Evolutionary conservation across 805 yeast species (phyloP).

Genomic region (Alloascoidea africana): DNA sequence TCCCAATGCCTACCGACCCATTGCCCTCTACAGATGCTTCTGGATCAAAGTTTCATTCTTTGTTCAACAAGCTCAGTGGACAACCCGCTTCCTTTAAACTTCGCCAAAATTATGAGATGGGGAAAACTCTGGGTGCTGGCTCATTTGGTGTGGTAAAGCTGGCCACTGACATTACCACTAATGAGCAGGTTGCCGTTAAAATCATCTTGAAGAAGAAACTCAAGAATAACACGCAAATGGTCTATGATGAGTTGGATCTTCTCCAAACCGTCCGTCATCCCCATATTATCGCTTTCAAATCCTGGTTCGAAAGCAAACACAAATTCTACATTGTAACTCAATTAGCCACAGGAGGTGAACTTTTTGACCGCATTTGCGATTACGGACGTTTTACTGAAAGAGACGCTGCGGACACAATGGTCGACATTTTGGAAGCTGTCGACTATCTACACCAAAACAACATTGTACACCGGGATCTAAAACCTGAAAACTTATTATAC

Average conservation of each 20-base stretch:
- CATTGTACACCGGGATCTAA: slow-evolving; percentile 87
- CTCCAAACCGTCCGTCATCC: slow-evolving; percentile 61
- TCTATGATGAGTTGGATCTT: slow-evolving; percentile 63
- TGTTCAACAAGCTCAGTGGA: slow-evolving; percentile 43
- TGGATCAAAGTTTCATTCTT: not conserved
- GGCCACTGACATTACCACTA: slow-evolving; percentile 37
- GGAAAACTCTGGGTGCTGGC: slow-evolving; percentile 86
- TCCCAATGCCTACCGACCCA: no score
- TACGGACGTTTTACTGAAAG: slow-evolving; percentile 78
- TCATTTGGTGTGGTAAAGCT: slow-evolving; percentile 84
- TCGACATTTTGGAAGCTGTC: slow-evolving; percentile 66
- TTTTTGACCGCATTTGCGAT: slow-evolving; percentile 73
- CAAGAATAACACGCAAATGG: slow-evolving; percentile 61
- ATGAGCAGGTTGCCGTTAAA: slow-evolving; percentile 78
- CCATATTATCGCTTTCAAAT: slow-evolving; percentile 77
- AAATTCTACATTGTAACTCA: slow-evolving; percentile 91
- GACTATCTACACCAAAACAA: slow-evolving; percentile 59
- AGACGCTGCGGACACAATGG: slow-evolving; percentile 67
- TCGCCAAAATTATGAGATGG: slow-evolving; percentile 60
- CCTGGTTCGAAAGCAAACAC: slow-evolving; percentile 88
- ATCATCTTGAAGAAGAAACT: slow-evolving; percentile 77
- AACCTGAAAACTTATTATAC: slow-evolving; percentile 86
- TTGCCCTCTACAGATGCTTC: no score
- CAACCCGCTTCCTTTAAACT: slow-evolving; percentile 59
- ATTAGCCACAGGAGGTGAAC: slow-evolving; percentile 90